phyloP scores from a whole-genome alignment of 1,284 basidiomycete species.

The Erythrobasidium hasegawianum region DNA sequence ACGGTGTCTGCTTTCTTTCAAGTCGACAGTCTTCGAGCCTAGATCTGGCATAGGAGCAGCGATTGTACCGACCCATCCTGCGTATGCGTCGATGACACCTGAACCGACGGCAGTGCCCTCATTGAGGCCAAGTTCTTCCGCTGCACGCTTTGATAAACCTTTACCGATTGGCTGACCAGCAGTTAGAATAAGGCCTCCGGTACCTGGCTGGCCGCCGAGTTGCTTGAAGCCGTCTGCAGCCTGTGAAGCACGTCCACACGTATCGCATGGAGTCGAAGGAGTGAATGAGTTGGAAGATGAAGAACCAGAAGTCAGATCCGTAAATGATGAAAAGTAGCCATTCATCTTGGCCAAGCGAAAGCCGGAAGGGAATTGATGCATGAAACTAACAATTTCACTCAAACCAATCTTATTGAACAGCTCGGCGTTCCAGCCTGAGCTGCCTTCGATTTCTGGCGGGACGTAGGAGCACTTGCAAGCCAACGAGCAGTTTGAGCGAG shows the following conservation, averaged over 20 bases:
- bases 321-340: neutral
- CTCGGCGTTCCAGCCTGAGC: constrained; percentile 74
- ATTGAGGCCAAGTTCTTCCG: constrained; percentile 75
- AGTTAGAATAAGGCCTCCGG: constrained; percentile 62
- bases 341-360: constrained; percentile 17
- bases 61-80: constrained; percentile 97
- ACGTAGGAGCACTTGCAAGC: constrained; percentile 97
- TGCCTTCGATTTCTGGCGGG: constrained; percentile 58
- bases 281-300: neutral
- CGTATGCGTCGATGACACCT: constrained; percentile 95
- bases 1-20: constrained; percentile 73
- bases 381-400: constrained; percentile 56
- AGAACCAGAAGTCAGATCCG: neutral
- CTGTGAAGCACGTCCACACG: constrained; percentile 24
- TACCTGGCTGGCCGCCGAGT: constrained; percentile 66
- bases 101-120: constrained; percentile 93
- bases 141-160: constrained; percentile 73
- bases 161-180: constrained; percentile 86
- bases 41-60: constrained; percentile 66
- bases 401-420: constrained; percentile 83
- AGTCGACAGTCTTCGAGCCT: constrained; percentile 52
- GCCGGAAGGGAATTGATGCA: neutral
- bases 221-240: constrained; percentile 64
- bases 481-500: constrained; percentile 85
- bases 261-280: neutral